These are phyloP conservation scores for Ogataea trehalophila DNA, from an alignment of 805 yeast species.

Conservation along the genomic window DNA sequence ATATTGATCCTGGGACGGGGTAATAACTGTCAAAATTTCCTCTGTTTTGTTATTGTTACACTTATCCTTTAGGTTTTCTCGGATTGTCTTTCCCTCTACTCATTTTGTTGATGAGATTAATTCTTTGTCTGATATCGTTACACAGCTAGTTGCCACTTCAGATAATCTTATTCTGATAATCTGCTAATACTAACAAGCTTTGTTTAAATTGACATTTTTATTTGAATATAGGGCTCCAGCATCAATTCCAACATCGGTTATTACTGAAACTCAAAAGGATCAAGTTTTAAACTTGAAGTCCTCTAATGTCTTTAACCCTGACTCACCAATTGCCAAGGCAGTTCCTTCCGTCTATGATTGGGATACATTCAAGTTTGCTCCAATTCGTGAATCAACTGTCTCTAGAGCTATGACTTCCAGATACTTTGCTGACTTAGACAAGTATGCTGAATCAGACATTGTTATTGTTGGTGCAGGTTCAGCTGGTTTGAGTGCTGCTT, in stretches of 20 bases:
- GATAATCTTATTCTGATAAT: not conserved
- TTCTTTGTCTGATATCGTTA: not conserved
- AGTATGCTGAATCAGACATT: slow-evolving; percentile 68
- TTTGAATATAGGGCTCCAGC: slow-evolving; percentile 21
- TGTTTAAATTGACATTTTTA: not conserved
- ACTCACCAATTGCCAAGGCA: slow-evolving; percentile 27
- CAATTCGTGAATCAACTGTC: slow-evolving; percentile 73
- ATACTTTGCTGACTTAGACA: slow-evolving; percentile 68
- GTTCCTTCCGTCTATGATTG: slow-evolving; percentile 42
- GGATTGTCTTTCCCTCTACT: not conserved
- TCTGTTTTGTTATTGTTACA: too few species aligned
- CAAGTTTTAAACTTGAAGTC: slow-evolving; percentile 18
- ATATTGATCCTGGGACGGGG: not conserved
- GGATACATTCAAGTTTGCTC: slow-evolving; percentile 63
- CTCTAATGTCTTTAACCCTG: slow-evolving; percentile 18
- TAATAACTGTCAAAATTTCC: too few species aligned
- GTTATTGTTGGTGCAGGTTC: slow-evolving; percentile 78
- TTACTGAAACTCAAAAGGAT: slow-evolving; percentile 6
- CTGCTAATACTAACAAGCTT: not conserved
- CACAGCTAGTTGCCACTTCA: not conserved
- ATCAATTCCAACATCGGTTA: slow-evolving; percentile 7
- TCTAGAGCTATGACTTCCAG: slow-evolving; percentile 77
- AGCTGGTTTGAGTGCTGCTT: slow-evolving; percentile 74
- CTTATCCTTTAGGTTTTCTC: too few species aligned
- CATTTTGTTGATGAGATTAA: not conserved